Percentiles rank a stretch among this genome's conserved stretches.
phyloP scores from a whole-genome alignment of 176 grass and related monocot genomes.

The Rhynchospora pubera region DNA sequence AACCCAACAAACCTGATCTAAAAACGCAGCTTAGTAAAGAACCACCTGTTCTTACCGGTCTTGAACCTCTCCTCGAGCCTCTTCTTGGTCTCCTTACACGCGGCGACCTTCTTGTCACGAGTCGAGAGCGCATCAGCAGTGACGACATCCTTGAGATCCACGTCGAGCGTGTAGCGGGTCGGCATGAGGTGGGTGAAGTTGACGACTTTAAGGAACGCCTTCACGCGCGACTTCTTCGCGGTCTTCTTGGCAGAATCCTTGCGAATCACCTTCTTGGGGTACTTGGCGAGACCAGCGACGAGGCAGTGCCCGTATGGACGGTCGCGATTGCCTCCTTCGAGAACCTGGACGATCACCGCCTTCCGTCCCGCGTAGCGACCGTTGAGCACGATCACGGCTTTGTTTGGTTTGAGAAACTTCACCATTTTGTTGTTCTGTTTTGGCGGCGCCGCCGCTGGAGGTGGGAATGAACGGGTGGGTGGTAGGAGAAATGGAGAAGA shows the following conservation, averaged over 20 bases:
- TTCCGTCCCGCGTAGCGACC: constrained; percentile 36
- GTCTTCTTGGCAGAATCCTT: constrained; percentile 56
- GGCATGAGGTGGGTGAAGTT: constrained; percentile 65
- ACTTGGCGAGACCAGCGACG: constrained; percentile 39
- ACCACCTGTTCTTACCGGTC: constrained; percentile 58
- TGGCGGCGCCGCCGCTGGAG: constrained; percentile 14
- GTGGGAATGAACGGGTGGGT: background rate
- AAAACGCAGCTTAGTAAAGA: constrained; percentile 60
- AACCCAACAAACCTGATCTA: background rate
- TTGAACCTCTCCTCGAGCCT: constrained; percentile 54
- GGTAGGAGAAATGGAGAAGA: background rate
- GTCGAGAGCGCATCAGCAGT: constrained; percentile 28
- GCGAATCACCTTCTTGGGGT: constrained; percentile 57
- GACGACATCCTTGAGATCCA: constrained; percentile 45
- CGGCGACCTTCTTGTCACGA: constrained; percentile 40
- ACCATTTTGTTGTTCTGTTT: constrained; percentile 30
- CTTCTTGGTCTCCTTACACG: constrained; percentile 45
- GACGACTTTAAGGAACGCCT: constrained; percentile 50
- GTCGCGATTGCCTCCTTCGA: constrained; percentile 53
- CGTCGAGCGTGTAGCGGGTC: constrained; percentile 50
- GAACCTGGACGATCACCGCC: constrained; percentile 45
- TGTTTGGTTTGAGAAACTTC: constrained; percentile 48
- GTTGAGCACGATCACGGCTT: constrained; percentile 46
- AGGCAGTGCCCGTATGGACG: constrained; percentile 51
- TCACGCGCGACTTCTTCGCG: constrained; percentile 54